phyloP scores from a whole-genome alignment of 148 eudicot species.

The Heliamphora exappendiculata region DNA sequence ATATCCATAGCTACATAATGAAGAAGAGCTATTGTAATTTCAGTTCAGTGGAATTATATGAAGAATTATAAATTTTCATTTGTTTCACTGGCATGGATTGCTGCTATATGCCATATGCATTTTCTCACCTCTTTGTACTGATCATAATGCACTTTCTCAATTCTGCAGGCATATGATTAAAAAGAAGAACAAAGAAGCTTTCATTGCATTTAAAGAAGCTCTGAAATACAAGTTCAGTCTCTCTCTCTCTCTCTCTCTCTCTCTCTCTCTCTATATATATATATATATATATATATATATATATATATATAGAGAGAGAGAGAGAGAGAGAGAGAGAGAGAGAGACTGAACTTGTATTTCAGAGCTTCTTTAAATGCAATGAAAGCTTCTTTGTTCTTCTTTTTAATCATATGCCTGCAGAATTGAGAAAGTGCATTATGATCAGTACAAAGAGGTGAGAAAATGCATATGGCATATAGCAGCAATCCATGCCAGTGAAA shows the following conservation, averaged over 20 bases:
- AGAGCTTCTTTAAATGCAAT: constrained; percentile 86
- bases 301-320: background rate
- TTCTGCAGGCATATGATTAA: constrained; percentile 69
- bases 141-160: background rate
- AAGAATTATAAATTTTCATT: background rate
- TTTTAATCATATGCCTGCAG: constrained; percentile 73
- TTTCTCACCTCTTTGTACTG: background rate
- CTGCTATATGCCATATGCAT: constrained; percentile 3
- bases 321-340: constrained; percentile 10
- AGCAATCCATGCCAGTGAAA: background rate
- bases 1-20: background rate
- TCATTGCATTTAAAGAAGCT: constrained; percentile 84
- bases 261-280: background rate
- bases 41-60: background rate
- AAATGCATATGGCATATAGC: constrained; percentile 3
- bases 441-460: background rate
- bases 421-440: background rate
- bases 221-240: constrained; percentile 61
- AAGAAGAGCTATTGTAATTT: background rate
- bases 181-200: constrained; percentile 64
- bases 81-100: background rate
- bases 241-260: constrained; percentile 13
- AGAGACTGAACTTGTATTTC: constrained; percentile 55
- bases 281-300: background rate
- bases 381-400: constrained; percentile 65